Percentiles rank a stretch among this genome's conserved stretches.
phyloP scores from a whole-genome alignment of 2,329 filamentous ascomycete genomes.

The Aspergillus neotritici region DNA sequence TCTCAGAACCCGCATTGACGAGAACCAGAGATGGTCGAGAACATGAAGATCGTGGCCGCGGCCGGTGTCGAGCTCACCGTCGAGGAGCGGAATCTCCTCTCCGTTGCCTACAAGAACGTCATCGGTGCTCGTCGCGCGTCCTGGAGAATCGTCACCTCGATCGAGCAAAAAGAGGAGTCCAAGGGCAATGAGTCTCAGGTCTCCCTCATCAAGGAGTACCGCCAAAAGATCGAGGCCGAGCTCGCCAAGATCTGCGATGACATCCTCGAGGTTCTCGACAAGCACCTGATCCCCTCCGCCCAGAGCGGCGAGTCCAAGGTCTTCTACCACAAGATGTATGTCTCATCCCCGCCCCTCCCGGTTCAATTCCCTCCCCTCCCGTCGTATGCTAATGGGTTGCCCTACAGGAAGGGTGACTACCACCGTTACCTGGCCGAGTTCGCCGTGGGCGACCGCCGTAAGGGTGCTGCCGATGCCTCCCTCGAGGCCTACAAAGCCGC shows the following conservation, averaged over 20 bases:
- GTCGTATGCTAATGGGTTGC: slow-evolving; percentile 17
- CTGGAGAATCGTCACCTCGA: slow-evolving; percentile 97
- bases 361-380: slow-evolving; percentile 1
- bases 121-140: slow-evolving; percentile 94
- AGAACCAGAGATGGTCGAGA: slow-evolving; percentile 89
- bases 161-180: slow-evolving; percentile 99
- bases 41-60: slow-evolving; percentile 97
- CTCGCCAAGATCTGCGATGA: slow-evolving; percentile 97
- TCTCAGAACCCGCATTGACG: slow-evolving; percentile 13
- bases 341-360: slow-evolving; percentile 1
- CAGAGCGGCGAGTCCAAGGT: slow-evolving; percentile 97
- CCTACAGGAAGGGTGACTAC: slow-evolving; percentile 92
- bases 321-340: slow-evolving; percentile 99
- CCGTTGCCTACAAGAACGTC: slow-evolving; percentile 98
- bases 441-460: slow-evolving; percentile 88
- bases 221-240: slow-evolving; percentile 95
- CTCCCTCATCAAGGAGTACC: slow-evolving; percentile 91
- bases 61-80: slow-evolving; percentile 78
- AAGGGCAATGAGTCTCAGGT: slow-evolving; percentile 96
- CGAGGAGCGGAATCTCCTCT: slow-evolving; percentile 95
- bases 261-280: slow-evolving; percentile 88
- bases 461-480: slow-evolving; percentile 87
- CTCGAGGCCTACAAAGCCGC: slow-evolving; percentile 96
- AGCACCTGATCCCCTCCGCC: slow-evolving; percentile 89
- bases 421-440: slow-evolving; percentile 98